These are phyloP conservation scores for Pseudogymnoascus sp. DNA, from an alignment of 2,329 filamentous ascomycete species.

Conservation along the genomic window DNA sequence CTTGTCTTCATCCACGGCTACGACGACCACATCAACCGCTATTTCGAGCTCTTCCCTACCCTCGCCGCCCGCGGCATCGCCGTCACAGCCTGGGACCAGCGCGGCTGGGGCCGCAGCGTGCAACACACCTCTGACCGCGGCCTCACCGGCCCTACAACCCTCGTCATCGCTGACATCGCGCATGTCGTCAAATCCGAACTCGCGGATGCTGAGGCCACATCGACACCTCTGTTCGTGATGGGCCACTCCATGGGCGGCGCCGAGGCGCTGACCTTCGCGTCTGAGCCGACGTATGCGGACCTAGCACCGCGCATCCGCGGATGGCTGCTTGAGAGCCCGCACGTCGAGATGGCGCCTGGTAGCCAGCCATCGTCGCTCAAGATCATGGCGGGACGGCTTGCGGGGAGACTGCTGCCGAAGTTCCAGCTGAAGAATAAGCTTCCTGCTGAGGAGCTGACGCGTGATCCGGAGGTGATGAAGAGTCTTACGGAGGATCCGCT, in stretches of 20 bases:
- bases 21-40: conserved; percentile 74
- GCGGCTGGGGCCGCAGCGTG: conserved; percentile 76
- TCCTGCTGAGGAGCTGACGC: conserved; percentile 52
- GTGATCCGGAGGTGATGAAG: conserved; percentile 55
- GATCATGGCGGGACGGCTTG: conserved; percentile 58
- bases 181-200: conserved; percentile 60
- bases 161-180: conserved; percentile 69
- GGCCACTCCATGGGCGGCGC: conserved; percentile 90
- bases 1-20: conserved; percentile 83
- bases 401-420: conserved; percentile 56
- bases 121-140: conserved; percentile 54
- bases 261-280: conserved; percentile 56
- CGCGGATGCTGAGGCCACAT: conserved; percentile 26
- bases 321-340: conserved; percentile 69
- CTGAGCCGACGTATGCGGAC: conserved; percentile 40
- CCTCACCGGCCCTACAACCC: conserved; percentile 61
- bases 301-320: conserved; percentile 57
- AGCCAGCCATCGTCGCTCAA: conserved; percentile 55
- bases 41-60: conserved; percentile 62
- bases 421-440: conserved; percentile 60
- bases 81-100: conserved; percentile 72
- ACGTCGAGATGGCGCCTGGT: conserved; percentile 61
- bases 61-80: conserved; percentile 66
- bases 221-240: conserved; percentile 67
- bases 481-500: conserved; percentile 57